phyloP scores from a whole-genome alignment of 352 stramenopile genomes.

The Phytophthora colocasiae region DNA sequence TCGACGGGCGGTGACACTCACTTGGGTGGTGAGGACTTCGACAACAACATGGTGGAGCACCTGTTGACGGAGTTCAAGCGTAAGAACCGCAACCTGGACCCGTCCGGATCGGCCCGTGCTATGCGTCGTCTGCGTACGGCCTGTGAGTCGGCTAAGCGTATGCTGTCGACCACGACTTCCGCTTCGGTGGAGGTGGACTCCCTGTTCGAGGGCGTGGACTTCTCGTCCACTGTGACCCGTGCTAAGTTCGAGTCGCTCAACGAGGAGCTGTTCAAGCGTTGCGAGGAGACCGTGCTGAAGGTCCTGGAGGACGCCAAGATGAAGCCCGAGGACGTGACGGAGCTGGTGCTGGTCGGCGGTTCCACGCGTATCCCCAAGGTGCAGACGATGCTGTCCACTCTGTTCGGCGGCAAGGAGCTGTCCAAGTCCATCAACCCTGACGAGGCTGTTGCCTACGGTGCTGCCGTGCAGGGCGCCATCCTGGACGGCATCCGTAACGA shows the following conservation, averaged over 20 bases:
- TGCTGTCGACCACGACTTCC: conserved; percentile 93
- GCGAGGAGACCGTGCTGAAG: conserved; percentile 83
- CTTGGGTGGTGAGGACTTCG: conserved; percentile 95
- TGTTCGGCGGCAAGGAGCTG: conserved; percentile 71
- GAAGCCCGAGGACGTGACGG: conserved; percentile 68
- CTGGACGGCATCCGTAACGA: conserved; percentile 73
- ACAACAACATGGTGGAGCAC: conserved; percentile 96
- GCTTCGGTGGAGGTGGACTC: conserved; percentile 96
- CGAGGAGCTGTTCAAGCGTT: conserved; percentile 84
- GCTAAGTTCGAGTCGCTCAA: conserved; percentile 93
- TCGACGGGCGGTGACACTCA: conserved; percentile 96
- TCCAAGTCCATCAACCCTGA: conserved; percentile 83
- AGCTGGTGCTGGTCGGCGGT: conserved; percentile 65
- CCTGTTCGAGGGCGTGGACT: conserved; percentile 96
- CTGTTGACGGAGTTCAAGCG: conserved; percentile 96
- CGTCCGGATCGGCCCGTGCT: conserved; percentile 89
- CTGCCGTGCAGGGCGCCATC: conserved; percentile 71
- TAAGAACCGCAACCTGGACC: conserved; percentile 92
- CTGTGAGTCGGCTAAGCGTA: conserved; percentile 98
- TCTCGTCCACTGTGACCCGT: conserved; percentile 94
- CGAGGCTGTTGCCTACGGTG: conserved; percentile 83
- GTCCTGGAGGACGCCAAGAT: conserved; percentile 72
- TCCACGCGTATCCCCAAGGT: conserved; percentile 74
- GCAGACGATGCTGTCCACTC: conserved; percentile 60
- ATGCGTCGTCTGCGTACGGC: conserved; percentile 96